Evolutionary conservation across 805 yeast species (phyloP).

Genomic region (Kuraishia cidri): DNA sequence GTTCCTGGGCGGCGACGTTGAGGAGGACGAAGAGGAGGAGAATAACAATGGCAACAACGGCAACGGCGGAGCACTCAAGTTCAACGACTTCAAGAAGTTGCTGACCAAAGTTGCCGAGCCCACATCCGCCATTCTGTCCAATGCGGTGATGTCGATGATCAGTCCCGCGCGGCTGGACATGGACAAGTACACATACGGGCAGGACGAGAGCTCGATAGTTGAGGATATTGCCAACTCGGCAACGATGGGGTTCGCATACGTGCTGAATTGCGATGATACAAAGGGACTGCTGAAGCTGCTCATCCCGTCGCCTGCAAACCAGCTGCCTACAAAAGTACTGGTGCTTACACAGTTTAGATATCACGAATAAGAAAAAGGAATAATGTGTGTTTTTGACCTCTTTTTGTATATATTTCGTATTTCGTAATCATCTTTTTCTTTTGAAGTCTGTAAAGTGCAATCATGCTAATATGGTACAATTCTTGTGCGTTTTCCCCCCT

Average conservation of each 20-base stretch:
- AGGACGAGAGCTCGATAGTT: conserved; percentile 29
- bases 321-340: conserved; percentile 67
- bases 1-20: conserved; percentile 16
- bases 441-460: background rate
- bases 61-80: too few species aligned
- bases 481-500: too few species aligned
- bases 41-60: too few species aligned
- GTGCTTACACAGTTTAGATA: conserved; percentile 75
- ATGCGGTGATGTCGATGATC: conserved; percentile 63
- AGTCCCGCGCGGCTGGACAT: conserved; percentile 26
- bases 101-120: conserved; percentile 27
- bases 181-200: conserved; percentile 20
- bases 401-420: background rate
- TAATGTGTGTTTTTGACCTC: background rate
- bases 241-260: conserved; percentile 73
- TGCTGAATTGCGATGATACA: conserved; percentile 52
- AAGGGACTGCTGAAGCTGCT: conserved; percentile 61
- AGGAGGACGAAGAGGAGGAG: conserved; percentile 9
- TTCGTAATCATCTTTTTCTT: background rate
- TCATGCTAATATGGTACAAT: too few species aligned
- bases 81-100: conserved; percentile 5
- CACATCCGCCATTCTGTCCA: conserved; percentile 50
- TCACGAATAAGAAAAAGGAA: conserved; percentile 45
- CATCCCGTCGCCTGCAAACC: conserved; percentile 77
- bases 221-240: conserved; percentile 45